Evolutionary conservation across 345 rosid species (phyloP).

Genomic region (Hypericum androsaemum): DNA sequence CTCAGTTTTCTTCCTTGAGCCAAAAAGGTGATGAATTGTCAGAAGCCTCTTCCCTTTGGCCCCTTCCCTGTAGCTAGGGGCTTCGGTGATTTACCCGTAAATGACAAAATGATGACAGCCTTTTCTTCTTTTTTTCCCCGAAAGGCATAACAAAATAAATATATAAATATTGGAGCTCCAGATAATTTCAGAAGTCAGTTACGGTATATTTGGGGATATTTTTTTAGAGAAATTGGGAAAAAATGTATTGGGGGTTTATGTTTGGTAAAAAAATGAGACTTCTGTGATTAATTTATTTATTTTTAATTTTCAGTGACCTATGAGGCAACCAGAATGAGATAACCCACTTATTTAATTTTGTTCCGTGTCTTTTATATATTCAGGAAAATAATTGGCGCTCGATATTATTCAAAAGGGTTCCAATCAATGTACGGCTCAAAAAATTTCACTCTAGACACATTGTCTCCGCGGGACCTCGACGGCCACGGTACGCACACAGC

Average conservation of each 20-base stretch:
- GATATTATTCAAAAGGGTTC: constrained; percentile 55
- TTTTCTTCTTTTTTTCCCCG: too few species aligned
- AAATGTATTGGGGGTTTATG: not conserved
- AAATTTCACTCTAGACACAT: constrained; percentile 46
- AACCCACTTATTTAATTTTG: not conserved
- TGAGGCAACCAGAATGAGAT: too few species aligned
- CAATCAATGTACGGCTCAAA: constrained; percentile 31
- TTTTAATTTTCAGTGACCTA: not conserved
- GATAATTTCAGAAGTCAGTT: too few species aligned
- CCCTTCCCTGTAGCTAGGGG: too few species aligned
- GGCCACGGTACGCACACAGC: constrained; percentile 92
- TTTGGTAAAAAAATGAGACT: not conserved
- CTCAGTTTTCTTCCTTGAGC: too few species aligned
- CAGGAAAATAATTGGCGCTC: constrained; percentile 80
- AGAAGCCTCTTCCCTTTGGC: too few species aligned
- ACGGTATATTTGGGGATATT: too few species aligned
- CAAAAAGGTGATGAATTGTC: too few species aligned
- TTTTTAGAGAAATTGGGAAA: not conserved
- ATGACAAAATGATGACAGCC: too few species aligned
- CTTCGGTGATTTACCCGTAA: too few species aligned
- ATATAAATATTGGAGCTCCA: too few species aligned
- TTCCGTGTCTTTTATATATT: constrained; percentile 1
- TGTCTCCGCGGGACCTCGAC: constrained; percentile 58
- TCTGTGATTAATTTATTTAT: not conserved
- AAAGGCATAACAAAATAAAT: too few species aligned